Percentiles rank a stretch among this genome's conserved stretches.
Conservation (phyloP, 805 yeast genomes). For the Jamesozyma spencerorum region DNA sequence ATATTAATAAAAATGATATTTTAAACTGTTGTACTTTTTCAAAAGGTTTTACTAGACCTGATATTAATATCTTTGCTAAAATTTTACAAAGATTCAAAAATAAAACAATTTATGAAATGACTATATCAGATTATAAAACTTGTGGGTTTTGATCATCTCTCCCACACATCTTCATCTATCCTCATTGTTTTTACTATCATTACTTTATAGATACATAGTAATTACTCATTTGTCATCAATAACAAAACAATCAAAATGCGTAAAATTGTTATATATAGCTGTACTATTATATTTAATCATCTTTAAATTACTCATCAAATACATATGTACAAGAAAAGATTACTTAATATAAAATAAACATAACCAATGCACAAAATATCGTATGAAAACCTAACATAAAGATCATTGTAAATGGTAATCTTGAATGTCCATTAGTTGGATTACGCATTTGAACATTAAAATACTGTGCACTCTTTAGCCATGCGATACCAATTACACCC, state of each 20-base stretch:
- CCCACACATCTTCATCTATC: no score
- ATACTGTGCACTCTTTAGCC: constrained; percentile 7
- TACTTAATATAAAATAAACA: constrained; percentile 13
- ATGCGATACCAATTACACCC: constrained; percentile 5
- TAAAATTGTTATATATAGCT: no score
- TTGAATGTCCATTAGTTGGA: not conserved
- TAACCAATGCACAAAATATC: constrained; percentile 14
- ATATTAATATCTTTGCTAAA: constrained; percentile 18
- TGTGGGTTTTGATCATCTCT: constrained; percentile 14
- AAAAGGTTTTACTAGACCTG: constrained; percentile 39
- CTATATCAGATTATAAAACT: constrained; percentile 12
- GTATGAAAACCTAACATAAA: constrained; percentile 11
- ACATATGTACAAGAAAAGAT: not conserved
- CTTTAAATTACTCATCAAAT: not conserved
- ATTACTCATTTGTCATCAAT: no score
- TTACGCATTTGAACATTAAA: constrained; percentile 5
- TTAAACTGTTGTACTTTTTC: constrained; percentile 40
- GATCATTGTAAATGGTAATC: constrained; percentile 6
- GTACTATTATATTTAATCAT: no score
- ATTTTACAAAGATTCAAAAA: constrained; percentile 8
- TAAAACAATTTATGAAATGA: constrained; percentile 14
- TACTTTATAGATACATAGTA: no score
- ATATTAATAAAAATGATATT: not conserved
- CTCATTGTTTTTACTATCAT: no score
- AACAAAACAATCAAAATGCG: no score